phyloP scores from a whole-genome alignment of 257 asterid species.

The Rhazya stricta region DNA sequence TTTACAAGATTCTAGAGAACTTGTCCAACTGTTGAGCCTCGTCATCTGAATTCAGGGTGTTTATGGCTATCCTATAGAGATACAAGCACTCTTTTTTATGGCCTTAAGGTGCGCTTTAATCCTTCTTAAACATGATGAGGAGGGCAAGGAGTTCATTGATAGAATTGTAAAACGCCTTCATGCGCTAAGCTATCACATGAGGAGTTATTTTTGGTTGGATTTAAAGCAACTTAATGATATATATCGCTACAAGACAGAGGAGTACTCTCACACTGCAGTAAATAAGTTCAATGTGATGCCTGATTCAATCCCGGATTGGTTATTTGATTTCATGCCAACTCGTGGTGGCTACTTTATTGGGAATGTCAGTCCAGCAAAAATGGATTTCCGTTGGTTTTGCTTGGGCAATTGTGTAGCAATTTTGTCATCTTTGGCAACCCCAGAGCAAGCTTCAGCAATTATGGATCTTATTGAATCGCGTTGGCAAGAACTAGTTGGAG shows the following conservation, averaged over 20 bases:
- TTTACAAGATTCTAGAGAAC: background rate
- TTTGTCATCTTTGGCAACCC: conserved; percentile 76
- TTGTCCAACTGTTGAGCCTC: background rate
- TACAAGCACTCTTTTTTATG: conserved; percentile 87
- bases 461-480: conserved; percentile 88
- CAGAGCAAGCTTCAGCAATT: conserved; percentile 84
- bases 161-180: conserved; percentile 63
- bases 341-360: conserved; percentile 88
- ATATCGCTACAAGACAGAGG: conserved; percentile 83
- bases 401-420: conserved; percentile 83
- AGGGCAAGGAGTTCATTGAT: conserved; percentile 55
- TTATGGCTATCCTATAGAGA: conserved; percentile 87
- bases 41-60: conserved; percentile 49
- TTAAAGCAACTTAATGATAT: conserved; percentile 75
- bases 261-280: conserved; percentile 90
- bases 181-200: conserved; percentile 84
- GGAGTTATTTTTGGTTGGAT: conserved; percentile 87
- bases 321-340: conserved; percentile 85
- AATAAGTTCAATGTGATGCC: conserved; percentile 93
- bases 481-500: conserved; percentile 84
- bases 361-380: conserved; percentile 81
- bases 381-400: conserved; percentile 96
- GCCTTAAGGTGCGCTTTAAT: conserved; percentile 68
- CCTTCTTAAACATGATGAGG: conserved; percentile 70
- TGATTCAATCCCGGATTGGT: conserved; percentile 87